Percentiles rank a stretch among this genome's conserved stretches.
Evolutionary conservation across 2,329 filamentous ascomycete species (phyloP).

Genomic region (Trichophyton benhamiae): DNA sequence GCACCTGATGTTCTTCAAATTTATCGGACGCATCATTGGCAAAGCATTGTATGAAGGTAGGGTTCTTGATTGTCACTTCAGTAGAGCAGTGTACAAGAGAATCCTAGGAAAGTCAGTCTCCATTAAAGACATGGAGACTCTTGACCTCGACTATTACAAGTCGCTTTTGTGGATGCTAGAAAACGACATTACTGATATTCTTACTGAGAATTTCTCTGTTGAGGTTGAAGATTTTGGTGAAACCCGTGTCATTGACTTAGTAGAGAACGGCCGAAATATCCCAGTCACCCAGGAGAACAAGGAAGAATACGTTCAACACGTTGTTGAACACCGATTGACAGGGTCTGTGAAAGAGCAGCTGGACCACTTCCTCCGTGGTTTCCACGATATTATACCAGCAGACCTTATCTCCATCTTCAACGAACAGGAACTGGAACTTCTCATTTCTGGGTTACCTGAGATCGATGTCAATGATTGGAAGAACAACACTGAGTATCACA

Average conservation of each 20-base stretch:
- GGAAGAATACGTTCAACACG: slow-evolving; percentile 86
- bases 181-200: slow-evolving; percentile 96
- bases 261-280: slow-evolving; percentile 78
- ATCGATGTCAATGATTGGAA: slow-evolving; percentile 99
- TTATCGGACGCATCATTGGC: slow-evolving; percentile 95
- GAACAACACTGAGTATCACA: slow-evolving; percentile 96
- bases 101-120: slow-evolving; percentile 91
- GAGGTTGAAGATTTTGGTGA: slow-evolving; percentile 92
- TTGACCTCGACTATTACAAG: slow-evolving; percentile 98
- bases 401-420: slow-evolving; percentile 96
- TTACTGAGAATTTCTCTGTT: slow-evolving; percentile 89
- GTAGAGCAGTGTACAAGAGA: slow-evolving; percentile 93
- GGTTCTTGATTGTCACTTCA: slow-evolving; percentile 96
- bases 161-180: slow-evolving; percentile 96
- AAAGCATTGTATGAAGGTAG: slow-evolving; percentile 95
- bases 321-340: slow-evolving; percentile 87
- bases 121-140: slow-evolving; percentile 98
- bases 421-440: slow-evolving; percentile 88
- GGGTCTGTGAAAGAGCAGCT: slow-evolving; percentile 90
- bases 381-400: slow-evolving; percentile 94
- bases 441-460: slow-evolving; percentile 93
- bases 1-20: slow-evolving; percentile 97
- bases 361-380: slow-evolving; percentile 83
- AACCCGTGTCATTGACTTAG: slow-evolving; percentile 72
- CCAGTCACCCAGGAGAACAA: slow-evolving; percentile 97